Evolutionary conservation across 495 filamentous ascomycete genomes (phyloP), one percentile per base, ranked within the genome.

Genomic region (Jackrogersella minutella): DNA sequence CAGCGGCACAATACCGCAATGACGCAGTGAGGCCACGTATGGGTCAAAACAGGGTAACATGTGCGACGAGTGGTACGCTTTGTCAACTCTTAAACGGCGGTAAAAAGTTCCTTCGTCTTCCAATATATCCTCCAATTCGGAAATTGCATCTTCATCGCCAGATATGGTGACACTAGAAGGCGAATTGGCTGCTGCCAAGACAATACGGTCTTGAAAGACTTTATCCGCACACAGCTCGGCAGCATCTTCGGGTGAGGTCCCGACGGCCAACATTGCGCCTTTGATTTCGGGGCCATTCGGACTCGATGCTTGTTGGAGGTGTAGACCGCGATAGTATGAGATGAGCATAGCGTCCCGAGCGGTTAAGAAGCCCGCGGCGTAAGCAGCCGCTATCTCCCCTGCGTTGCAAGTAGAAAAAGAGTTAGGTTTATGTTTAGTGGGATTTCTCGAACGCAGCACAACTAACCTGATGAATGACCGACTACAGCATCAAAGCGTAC

Each of bases 401-500:
- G n/a, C n/a, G n/a, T n/a, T n/a, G n/a, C n/a, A n/a, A n/a, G n/a
- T n/a, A n/a, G n/a, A n/a, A n/a, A n/a, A n/a, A n/a, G n/a, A n/a
- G n/a, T n/a, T n/a, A n/a, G n/a, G n/a, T n/a, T n/a, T n/a, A n/a
- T n/a, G n/a, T n/a, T n/a, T n/a, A n/a, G n/a, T n/a, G n/a, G n/a
- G n/a, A n/a, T n/a, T n/a, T n/a, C n/a, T n/a, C n/a, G n/a, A n/a
- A n/a, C n/a, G n/a, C n/a, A n/a, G n/a, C n/a, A n/a, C n/a, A n/a
- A n/a, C n/a, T n/a, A n/a, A n/a, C n/a, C 87, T 44, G 81, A 85
- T 1, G 86, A 88, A 64, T 89, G 86, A 9, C 87, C 85, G 0
- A 85, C 78, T 0, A 87, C 84, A 5, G 79, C 76, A 6, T 57
- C 62, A 1, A 84, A 82, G 0, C 30, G 60, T 30, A 89, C 77